Conservation (phyloP, 768 basidiomycete species). For the Glaciozyma martinii region DNA sequence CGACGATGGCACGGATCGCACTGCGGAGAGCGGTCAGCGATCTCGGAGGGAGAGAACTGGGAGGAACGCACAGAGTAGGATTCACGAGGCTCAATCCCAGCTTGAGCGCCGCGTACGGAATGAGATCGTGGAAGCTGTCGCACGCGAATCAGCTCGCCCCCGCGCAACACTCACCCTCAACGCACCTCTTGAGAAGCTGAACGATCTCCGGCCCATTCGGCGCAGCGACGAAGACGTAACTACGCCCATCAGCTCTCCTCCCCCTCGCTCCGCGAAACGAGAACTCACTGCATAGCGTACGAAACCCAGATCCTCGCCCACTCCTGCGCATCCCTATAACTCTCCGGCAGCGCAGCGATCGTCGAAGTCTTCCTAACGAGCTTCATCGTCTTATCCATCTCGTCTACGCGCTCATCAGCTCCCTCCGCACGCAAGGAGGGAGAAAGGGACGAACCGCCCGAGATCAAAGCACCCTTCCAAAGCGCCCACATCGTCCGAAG, state of each 20-base stretch:
- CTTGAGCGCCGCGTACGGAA: conserved; percentile 26
- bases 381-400: conserved; percentile 21
- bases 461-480: conserved; percentile 11
- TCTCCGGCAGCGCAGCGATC: conserved; percentile 12
- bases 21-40: not conserved
- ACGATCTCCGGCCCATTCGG: conserved; percentile 15
- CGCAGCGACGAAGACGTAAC: conserved; percentile 25
- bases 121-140: conserved; percentile 22
- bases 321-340: conserved; percentile 22
- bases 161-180: not conserved
- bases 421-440: not conserved
- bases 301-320: conserved; percentile 29
- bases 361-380: not conserved
- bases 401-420: conserved; percentile 4
- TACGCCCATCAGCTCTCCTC: not conserved
- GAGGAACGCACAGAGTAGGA: conserved; percentile 19
- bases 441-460: conserved; percentile 1
- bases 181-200: conserved; percentile 21
- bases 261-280: too few species aligned
- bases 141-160: not conserved
- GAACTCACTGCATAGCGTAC: conserved; percentile 22
- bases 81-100: conserved; percentile 25
- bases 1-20: conserved; percentile 26
- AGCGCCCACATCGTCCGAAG: conserved; percentile 19
- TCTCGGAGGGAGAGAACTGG: not conserved